A percentile compares a stretch with the other conserved stretches of the same genome.
Evolutionary conservation across 164 flowering plant species (phyloP).

Genomic region (Buxus sempervirens): DNA sequence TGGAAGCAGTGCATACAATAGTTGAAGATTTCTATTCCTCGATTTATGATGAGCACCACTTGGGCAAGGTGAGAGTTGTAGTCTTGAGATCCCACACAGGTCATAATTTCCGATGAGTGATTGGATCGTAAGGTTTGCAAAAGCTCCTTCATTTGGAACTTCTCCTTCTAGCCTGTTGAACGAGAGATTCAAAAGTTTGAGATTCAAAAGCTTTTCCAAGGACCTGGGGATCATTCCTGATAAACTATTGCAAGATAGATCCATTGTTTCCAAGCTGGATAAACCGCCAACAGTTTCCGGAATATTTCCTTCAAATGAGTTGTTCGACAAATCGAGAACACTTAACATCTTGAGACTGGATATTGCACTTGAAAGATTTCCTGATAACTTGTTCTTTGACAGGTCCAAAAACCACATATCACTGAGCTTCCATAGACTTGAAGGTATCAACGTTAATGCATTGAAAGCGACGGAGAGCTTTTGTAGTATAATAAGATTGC

Average conservation of each 20-base stretch:
- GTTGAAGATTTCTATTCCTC: neutral
- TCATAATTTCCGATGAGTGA: constrained; percentile 1
- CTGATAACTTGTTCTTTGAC: neutral
- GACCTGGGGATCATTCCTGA: neutral
- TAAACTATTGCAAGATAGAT: neutral
- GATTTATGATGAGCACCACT: neutral
- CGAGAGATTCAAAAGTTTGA: no score
- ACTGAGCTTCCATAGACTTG: no score
- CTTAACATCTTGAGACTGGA: no score
- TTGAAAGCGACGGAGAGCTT: neutral
- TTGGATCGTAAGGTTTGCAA: neutral
- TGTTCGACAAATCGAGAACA: neutral
- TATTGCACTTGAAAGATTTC: no score
- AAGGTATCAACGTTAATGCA: no score
- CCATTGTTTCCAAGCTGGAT: neutral
- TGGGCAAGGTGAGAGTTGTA: neutral
- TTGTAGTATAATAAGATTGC: neutral
- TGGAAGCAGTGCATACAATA: neutral
- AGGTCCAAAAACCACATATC: neutral
- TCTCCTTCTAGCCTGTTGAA: neutral
- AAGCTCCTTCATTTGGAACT: neutral
- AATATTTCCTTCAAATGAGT: neutral
- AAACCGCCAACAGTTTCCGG: neutral
- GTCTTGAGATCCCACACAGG: neutral
- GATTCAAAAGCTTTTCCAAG: no score